These are phyloP conservation scores for Apiotrichum montevideense DNA, from an alignment of 1,284 basidiomycete species.

Conservation along the genomic window DNA sequence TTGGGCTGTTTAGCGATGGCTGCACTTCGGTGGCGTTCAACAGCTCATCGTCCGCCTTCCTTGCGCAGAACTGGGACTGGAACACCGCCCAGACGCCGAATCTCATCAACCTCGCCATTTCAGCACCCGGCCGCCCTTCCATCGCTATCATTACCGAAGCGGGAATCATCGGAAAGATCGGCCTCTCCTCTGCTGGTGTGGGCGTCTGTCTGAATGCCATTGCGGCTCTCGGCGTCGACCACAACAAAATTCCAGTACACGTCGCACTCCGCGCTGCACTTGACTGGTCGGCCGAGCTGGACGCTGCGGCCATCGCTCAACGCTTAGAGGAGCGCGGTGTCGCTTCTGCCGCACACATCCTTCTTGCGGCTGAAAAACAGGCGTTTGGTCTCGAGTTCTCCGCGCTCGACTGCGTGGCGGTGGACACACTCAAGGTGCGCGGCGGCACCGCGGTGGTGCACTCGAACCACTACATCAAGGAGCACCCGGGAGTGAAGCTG, in stretches of 20 bases:
- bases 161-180: slow-evolving; percentile 20
- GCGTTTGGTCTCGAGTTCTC: slow-evolving; percentile 13
- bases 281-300: slow-evolving; percentile 13
- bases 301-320: slow-evolving; percentile 2
- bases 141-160: slow-evolving; percentile 17
- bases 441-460: slow-evolving; percentile 7
- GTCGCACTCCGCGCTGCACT: slow-evolving; percentile 13
- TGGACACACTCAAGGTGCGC: background rate
- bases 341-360: slow-evolving; percentile 13
- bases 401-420: slow-evolving; percentile 1
- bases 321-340: slow-evolving; percentile 7
- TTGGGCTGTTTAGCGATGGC: slow-evolving; percentile 14
- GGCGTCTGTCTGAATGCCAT: slow-evolving; percentile 18
- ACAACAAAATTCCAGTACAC: slow-evolving; percentile 14
- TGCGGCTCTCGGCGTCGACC: slow-evolving; percentile 11
- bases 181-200: slow-evolving; percentile 10
- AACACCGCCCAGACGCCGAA: slow-evolving; percentile 7
- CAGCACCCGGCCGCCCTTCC: background rate
- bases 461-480: slow-evolving; percentile 19
- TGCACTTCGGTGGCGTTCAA: slow-evolving; percentile 11
- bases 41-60: background rate
- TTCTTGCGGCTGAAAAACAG: slow-evolving; percentile 9
- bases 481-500: slow-evolving; percentile 13
- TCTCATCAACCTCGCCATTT: slow-evolving; percentile 11
- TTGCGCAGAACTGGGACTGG: slow-evolving; percentile 23